A percentile compares a stretch with the other conserved stretches of the same genome.
Evolutionary conservation across 2,329 filamentous ascomycete species (phyloP).

Genomic region (Exophiala calicioides): DNA sequence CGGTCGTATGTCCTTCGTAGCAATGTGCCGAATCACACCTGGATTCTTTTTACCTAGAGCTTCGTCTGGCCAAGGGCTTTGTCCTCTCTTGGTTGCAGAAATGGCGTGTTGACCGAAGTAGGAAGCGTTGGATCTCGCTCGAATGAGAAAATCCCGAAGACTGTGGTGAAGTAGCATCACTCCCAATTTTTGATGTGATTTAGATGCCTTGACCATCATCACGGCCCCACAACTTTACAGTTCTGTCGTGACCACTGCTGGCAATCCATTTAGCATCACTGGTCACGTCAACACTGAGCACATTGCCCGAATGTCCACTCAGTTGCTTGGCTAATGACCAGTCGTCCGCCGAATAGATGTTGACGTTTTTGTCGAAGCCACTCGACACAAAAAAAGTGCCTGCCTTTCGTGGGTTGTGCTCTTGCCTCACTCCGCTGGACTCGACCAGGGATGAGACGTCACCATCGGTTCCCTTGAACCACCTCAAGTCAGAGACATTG

Average conservation of each 20-base stretch:
- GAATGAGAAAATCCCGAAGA: too few species aligned
- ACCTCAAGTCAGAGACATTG: slow-evolving; percentile 87
- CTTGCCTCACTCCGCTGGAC: slow-evolving; percentile 26
- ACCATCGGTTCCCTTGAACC: slow-evolving; percentile 88
- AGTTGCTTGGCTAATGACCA: slow-evolving; percentile 88
- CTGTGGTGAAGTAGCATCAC: too few species aligned
- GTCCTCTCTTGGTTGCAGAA: too few species aligned
- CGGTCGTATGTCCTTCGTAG: too few species aligned
- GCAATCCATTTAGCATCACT: slow-evolving; percentile 88
- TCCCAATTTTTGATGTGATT: too few species aligned
- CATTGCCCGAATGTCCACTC: slow-evolving; percentile 87
- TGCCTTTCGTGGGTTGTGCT: slow-evolving; percentile 67
- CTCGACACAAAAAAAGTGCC: slow-evolving; percentile 88
- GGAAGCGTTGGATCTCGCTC: too few species aligned
- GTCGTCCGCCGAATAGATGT: slow-evolving; percentile 94
- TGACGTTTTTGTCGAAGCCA: slow-evolving; percentile 93
- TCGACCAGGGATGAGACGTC: slow-evolving; percentile 37
- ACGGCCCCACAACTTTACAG: slow-evolving; percentile 92
- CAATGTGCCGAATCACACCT: too few species aligned
- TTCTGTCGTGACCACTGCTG: slow-evolving; percentile 89
- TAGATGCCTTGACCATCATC: slow-evolving; percentile 64
- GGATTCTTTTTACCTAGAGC: too few species aligned
- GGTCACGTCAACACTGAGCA: slow-evolving; percentile 86
- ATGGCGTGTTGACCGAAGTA: too few species aligned
- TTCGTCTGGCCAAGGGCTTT: too few species aligned